A percentile compares a stretch with the other conserved stretches of the same genome.
Conservation (phyloP, 1,284 basidiomycete genomes). For the Trametes hirsuta region DNA sequence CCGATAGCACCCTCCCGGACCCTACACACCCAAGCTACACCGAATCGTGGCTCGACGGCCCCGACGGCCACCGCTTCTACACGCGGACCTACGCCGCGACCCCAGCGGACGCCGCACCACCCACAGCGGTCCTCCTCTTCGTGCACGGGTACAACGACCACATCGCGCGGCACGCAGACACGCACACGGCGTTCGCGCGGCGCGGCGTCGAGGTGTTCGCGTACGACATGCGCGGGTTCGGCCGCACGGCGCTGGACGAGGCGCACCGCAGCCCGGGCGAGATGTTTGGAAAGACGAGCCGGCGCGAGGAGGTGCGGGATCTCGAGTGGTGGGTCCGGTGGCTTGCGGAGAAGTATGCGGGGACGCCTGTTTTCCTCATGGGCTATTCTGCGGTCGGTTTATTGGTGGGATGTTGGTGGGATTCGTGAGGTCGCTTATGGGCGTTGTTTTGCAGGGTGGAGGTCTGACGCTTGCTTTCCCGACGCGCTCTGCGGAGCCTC, state of each 20-base stretch:
- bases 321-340: conserved; percentile 67
- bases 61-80: conserved; percentile 45
- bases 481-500: conserved; percentile 45
- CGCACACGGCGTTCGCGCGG: conserved; percentile 62
- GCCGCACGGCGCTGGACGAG: conserved; percentile 69
- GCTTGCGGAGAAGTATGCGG: conserved; percentile 46
- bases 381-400: conserved; percentile 81
- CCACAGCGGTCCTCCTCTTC: conserved; percentile 60
- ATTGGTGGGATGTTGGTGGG: too few relatives aligned
- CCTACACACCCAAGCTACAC: background rate
- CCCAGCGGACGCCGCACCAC: conserved; percentile 48
- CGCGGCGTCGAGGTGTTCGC: conserved; percentile 71
- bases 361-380: conserved; percentile 68
- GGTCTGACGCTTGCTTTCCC: conserved; percentile 66
- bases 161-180: conserved; percentile 70
- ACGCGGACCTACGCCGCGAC: conserved; percentile 44
- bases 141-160: conserved; percentile 87
- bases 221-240: conserved; percentile 88
- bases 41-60: conserved; percentile 44
- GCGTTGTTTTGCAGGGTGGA: conserved; percentile 56
- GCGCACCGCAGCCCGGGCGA: conserved; percentile 49
- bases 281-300: conserved; percentile 71
- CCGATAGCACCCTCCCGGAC: background rate
- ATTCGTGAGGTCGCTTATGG: background rate
- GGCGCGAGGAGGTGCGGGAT: conserved; percentile 69